These are phyloP conservation scores for Biscutella laevigata DNA, from an alignment of 441 rosid species.

Conservation along the genomic window DNA sequence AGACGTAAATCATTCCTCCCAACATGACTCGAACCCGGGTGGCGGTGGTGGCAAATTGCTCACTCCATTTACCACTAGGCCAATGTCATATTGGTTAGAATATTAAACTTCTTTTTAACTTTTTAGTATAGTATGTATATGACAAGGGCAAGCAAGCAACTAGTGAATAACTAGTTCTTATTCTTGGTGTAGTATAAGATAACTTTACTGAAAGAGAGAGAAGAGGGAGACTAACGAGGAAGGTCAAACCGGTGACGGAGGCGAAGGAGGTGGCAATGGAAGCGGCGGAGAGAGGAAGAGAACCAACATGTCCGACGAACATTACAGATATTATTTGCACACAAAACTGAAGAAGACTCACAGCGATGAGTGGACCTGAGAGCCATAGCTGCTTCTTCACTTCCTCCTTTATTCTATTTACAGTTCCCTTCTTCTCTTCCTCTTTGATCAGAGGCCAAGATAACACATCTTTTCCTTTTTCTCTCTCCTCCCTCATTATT, in stretches of 20 bases:
- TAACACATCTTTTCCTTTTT: background rate
- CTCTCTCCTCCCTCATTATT: conserved; percentile 8
- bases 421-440: background rate
- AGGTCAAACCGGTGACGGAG: conserved; percentile 56
- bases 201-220: background rate
- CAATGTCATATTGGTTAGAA: no score
- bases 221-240: conserved; percentile 33
- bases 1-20: no score
- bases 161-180: no score
- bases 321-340: conserved; percentile 56
- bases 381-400: conserved; percentile 48
- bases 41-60: no score
- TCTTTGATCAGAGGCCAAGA: conserved; percentile 12
- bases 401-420: conserved; percentile 31
- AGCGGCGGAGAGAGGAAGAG: conserved; percentile 53
- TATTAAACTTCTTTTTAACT: no score
- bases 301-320: conserved; percentile 70
- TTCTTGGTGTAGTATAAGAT: no score
- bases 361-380: conserved; percentile 48
- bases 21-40: no score
- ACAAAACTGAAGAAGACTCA: conserved; percentile 47
- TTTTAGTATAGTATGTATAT: no score
- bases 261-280: conserved; percentile 68
- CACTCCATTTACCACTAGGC: no score
- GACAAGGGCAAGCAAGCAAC: no score